Evolutionary conservation across 2,329 filamentous ascomycete genomes (phyloP), one percentile per base, ranked within the genome.

Genomic region (Tolypocladium album): DNA sequence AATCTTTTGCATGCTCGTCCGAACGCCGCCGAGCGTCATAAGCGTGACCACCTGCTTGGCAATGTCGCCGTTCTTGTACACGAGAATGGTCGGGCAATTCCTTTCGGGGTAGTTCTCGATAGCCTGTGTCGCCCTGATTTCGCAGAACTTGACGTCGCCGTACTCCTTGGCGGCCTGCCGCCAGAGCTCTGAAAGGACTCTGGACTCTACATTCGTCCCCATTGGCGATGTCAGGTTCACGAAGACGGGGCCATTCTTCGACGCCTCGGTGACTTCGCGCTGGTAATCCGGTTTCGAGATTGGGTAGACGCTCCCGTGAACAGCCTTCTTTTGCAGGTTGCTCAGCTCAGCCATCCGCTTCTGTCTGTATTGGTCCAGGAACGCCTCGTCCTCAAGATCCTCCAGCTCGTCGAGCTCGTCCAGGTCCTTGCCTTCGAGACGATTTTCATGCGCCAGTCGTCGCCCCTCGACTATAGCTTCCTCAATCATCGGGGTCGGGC

Each of bases 111-210:
- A 99, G 47, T 91, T 91, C 72, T 97, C 94, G 67, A 99, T 97
- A 61, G 94, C 96, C 76, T 97, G 85, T 70, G 91, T 87, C 8
- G 88, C 94, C 66, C 88, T 84, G 66, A 99, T 97, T 76, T 97
- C 90, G 73, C 93, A 97, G 75, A 99, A 99, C 76, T 99, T 99
- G 73, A 99, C 79, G 65, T 99, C 93, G 24, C 92, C 91, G 70
- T 92, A 99, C 69, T 93, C 91, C 61, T 75, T 77, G 0, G 94
- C 93, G 47, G 94, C 82, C 69, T 92, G 86, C 42, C 88, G 82
- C 92, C 93, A 99, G 24, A 97, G 79, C 70, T 96, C 89, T 0
- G 87, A 86, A 67, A 97, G 76, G 4, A 97, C 79, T 61, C 89
- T 83, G 4, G 92, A 96, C 75, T 97, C 92, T 40, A 88, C 82